Evolutionary conservation across 2,329 filamentous ascomycete species (phyloP).

Genomic region (Fusarium domesticum): DNA sequence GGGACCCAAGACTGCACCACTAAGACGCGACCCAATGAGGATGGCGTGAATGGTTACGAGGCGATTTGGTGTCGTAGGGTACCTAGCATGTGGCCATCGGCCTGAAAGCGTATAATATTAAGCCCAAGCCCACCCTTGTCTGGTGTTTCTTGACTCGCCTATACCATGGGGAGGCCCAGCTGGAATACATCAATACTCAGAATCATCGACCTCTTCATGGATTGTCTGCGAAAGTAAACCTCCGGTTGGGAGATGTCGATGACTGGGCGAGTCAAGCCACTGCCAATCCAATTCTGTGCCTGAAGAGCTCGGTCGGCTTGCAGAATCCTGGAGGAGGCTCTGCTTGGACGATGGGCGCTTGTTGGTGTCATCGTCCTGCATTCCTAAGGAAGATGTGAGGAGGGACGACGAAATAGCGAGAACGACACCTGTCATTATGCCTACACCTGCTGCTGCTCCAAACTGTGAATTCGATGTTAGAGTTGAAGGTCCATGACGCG

Average conservation of each 20-base stretch:
- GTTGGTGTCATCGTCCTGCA: conserved; percentile 33
- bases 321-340: conserved; percentile 10
- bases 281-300: conserved; percentile 40
- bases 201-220: conserved; percentile 67
- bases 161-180: not conserved
- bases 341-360: conserved; percentile 11
- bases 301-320: conserved; percentile 25
- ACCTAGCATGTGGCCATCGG: not conserved
- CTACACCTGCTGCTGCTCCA: conserved; percentile 64
- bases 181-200: conserved; percentile 33
- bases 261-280: conserved; percentile 36
- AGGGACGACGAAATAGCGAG: conserved; percentile 56
- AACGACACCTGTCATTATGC: conserved; percentile 59
- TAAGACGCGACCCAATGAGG: too few relatives aligned
- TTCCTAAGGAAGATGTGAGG: conserved; percentile 50
- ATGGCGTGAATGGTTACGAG: too few relatives aligned
- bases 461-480: conserved; percentile 39
- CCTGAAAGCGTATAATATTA: not conserved
- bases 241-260: conserved; percentile 41
- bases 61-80: too few relatives aligned
- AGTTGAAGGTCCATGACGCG: not conserved
- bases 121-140: too few relatives aligned
- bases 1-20: too few relatives aligned
- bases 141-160: not conserved
- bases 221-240: conserved; percentile 65